phyloP scores from a whole-genome alignment of 148 eudicot species.

The Chenopodium quinoa region DNA sequence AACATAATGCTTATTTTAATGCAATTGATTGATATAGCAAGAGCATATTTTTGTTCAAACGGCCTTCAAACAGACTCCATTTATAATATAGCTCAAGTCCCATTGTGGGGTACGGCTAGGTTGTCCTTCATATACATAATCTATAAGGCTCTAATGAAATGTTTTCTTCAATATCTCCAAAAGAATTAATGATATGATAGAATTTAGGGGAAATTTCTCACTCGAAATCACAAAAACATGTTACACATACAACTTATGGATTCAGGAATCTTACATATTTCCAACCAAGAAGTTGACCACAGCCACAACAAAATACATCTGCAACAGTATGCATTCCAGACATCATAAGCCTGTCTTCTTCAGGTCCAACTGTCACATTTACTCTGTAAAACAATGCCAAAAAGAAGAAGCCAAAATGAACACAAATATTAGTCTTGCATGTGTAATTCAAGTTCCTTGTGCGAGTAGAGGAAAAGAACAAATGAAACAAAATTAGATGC shows the following conservation, averaged over 20 bases:
- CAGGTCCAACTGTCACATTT: conserved; percentile 47
- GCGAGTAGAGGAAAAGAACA: background rate
- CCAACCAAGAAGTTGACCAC: conserved; percentile 67
- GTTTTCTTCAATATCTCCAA: background rate
- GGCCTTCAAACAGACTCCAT: background rate
- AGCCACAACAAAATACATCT: conserved; percentile 58
- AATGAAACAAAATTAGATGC: background rate
- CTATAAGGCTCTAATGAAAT: background rate
- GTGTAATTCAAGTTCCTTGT: background rate
- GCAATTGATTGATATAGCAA: background rate
- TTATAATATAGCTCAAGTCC: background rate
- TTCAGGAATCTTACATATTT: conserved; percentile 52
- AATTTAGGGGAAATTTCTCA: background rate
- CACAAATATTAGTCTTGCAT: background rate
- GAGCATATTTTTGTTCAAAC: background rate
- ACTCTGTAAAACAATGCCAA: conserved; percentile 33
- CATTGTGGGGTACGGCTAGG: too few relatives aligned
- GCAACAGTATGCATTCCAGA: conserved; percentile 60
- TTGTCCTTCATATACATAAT: background rate
- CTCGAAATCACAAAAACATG: background rate
- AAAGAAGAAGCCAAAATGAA: background rate
- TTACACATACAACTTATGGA: background rate
- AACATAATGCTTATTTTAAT: too few relatives aligned
- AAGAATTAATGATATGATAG: background rate
- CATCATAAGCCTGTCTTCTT: conserved; percentile 54